Evolutionary conservation across 2,329 filamentous ascomycete genomes (phyloP), one percentile per base, ranked within the genome.

Genomic region (Arthroderma sp.): DNA sequence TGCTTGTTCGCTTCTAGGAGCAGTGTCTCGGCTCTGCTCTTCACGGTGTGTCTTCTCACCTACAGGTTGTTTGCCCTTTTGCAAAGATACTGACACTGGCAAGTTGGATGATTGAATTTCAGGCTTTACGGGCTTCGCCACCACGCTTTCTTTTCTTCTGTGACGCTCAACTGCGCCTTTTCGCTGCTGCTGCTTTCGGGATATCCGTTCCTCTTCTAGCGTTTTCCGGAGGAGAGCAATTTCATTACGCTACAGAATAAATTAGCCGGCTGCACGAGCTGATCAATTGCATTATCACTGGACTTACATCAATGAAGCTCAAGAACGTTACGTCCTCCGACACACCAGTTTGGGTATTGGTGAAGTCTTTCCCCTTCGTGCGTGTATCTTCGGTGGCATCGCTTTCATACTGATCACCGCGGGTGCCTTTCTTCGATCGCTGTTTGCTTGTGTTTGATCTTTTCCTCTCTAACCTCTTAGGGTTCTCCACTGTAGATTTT

Each of bases 161-260:
- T 34, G 15, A 22, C 15, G 15, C 15, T 22, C 15, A 22, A 22
- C 15, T 22, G 15, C 15, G 3, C 11, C 36, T 8, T 22, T 38
- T 27, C 3, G 9, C 22, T 38, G 64, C 30, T 61, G 61, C 29
- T 61, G 58, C 47, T 65, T 67, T 34, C 63, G 63, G 15, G 65
- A 64, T 29, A 69, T 56, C 42, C 70, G 62, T 56, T 78, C 73
- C 48, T 73, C 69, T 54, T 79, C 76, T 5, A 79, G 52, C 9
- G 64, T 67, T 52, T 69, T 73, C 36, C 76, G 69, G 41, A 80
- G 61, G 37, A 68, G 63, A 29, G 70, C 69, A 52, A 78, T 70
- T 43, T 74, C 68, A 44, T 67, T 60, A 46, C 60, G 56, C 62
- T 65, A 44, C 10, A 45, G 27, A 7, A 46, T 9, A 49, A 4